Percentiles rank a stretch among this genome's conserved stretches.
These are phyloP conservation scores for Sanghuangporus sanghuang DNA, from an alignment of 1,284 basidiomycete species.

Conservation along the genomic window DNA sequence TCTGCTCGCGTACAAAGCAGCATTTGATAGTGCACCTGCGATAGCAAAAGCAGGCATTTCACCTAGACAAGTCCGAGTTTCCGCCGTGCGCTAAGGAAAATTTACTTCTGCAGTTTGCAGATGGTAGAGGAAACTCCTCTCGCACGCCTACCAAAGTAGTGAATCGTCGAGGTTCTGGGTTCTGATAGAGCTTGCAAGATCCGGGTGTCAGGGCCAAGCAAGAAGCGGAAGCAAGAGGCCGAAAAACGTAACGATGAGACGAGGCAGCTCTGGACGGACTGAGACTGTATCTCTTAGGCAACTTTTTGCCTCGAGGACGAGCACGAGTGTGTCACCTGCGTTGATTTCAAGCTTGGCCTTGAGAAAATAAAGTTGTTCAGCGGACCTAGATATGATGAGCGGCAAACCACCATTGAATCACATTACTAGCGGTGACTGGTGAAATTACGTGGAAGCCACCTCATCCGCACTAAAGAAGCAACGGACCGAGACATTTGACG, in stretches of 20 bases:
- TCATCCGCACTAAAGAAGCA: background rate
- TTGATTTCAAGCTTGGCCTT: background rate
- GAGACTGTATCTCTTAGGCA: background rate
- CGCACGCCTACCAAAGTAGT: background rate
- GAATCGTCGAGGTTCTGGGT: background rate
- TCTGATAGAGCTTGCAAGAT: constrained; percentile 1
- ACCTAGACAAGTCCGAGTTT: constrained; percentile 12
- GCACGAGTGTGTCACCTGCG: constrained; percentile 12
- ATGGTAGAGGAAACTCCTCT: background rate
- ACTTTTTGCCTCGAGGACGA: background rate
- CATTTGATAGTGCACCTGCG: background rate
- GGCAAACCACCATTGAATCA: background rate
- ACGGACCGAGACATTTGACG: background rate
- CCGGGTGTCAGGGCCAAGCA: background rate
- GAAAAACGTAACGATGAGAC: background rate
- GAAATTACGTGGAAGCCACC: constrained; percentile 11
- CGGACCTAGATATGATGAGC: background rate
- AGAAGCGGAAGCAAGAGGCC: background rate
- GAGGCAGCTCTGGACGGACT: background rate
- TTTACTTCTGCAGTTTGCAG: background rate
- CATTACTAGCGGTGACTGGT: background rate
- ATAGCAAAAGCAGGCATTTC: background rate
- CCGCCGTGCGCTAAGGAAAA: background rate
- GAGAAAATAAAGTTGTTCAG: constrained; percentile 5
- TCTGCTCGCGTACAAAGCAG: constrained; percentile 1